A percentile compares a stretch with the other conserved stretches of the same genome.
phyloP scores from a whole-genome alignment of 2,329 filamentous ascomycete species.

The Achaetomium macrosporum region DNA sequence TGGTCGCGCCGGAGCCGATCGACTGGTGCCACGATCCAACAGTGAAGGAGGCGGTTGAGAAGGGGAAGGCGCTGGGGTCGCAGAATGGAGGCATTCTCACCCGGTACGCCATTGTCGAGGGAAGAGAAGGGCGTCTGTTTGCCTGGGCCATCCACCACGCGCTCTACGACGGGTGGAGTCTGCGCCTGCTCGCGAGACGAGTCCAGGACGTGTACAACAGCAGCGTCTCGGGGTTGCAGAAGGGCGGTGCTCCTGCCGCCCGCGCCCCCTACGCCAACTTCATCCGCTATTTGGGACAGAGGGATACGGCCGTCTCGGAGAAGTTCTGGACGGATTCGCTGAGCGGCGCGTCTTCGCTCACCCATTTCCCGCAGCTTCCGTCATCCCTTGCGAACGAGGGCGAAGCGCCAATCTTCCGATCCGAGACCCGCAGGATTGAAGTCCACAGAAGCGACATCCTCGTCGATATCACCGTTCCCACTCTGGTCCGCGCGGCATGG shows the following conservation, averaged over 20 bases:
- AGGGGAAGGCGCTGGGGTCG: slow-evolving; percentile 13
- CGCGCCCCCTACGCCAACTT: slow-evolving; percentile 18
- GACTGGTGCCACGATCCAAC: slow-evolving; percentile 16
- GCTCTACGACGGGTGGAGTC: slow-evolving; percentile 46
- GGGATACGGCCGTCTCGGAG: slow-evolving; percentile 29
- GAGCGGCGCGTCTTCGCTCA: slow-evolving; percentile 15
- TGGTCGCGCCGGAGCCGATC: slow-evolving; percentile 15
- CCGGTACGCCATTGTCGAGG: slow-evolving; percentile 17
- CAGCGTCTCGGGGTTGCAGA: neutral
- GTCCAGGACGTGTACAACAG: slow-evolving; percentile 20
- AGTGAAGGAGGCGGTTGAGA: slow-evolving; percentile 15
- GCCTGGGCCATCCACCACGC: slow-evolving; percentile 38
- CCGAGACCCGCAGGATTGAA: slow-evolving; percentile 12
- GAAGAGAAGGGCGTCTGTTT: slow-evolving; percentile 6
- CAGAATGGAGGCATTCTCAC: slow-evolving; percentile 19
- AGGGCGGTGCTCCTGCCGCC: neutral
- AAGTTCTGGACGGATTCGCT: slow-evolving; percentile 37
- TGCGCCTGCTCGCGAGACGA: slow-evolving; percentile 24
- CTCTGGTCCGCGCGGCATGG: slow-evolving; percentile 35
- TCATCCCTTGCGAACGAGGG: neutral
- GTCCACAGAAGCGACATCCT: slow-evolving; percentile 11
- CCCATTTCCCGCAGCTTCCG: slow-evolving; percentile 34
- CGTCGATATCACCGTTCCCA: slow-evolving; percentile 20
- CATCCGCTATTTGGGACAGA: slow-evolving; percentile 17
- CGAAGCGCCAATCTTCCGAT: slow-evolving; percentile 11